These are phyloP conservation scores for Trichoderma citrinoviride DNA, from an alignment of 2,329 filamentous ascomycete genomes.

Conservation along the genomic window DNA sequence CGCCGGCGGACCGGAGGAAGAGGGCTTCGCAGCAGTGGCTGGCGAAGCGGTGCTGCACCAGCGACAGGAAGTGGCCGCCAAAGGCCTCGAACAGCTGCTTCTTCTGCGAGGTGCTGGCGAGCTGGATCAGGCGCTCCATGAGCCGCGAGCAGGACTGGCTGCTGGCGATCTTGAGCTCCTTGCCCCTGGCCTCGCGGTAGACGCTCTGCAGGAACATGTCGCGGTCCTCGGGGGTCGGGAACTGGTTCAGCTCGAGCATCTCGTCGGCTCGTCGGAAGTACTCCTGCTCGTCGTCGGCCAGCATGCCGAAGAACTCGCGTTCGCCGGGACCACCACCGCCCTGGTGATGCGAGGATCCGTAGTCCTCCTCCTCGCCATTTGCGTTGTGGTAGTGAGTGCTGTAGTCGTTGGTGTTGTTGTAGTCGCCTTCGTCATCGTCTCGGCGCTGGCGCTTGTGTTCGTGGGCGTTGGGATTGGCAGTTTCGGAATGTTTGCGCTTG, in stretches of 20 bases:
- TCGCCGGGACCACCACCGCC: slow-evolving; percentile 43
- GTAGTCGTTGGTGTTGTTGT: slow-evolving; percentile 26
- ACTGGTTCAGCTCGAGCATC: slow-evolving; percentile 85
- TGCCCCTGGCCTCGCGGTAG: slow-evolving; percentile 80
- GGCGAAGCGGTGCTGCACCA: slow-evolving; percentile 93
- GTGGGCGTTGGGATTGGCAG: slow-evolving; percentile 25
- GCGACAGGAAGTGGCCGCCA: slow-evolving; percentile 77
- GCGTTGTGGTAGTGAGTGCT: slow-evolving; percentile 22
- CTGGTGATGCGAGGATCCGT: slow-evolving; percentile 26
- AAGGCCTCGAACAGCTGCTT: slow-evolving; percentile 86
- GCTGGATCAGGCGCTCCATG: slow-evolving; percentile 84
- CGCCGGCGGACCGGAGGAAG: slow-evolving; percentile 77
- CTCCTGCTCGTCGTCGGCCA: slow-evolving; percentile 90
- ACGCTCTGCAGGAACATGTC: slow-evolving; percentile 74
- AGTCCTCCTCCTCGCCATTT: slow-evolving; percentile 24
- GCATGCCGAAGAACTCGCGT: slow-evolving; percentile 84
- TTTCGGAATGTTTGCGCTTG: slow-evolving; percentile 41
- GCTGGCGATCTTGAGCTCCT: slow-evolving; percentile 93
- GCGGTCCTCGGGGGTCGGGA: slow-evolving; percentile 71
- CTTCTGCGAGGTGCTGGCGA: slow-evolving; percentile 76
- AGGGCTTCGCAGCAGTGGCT: slow-evolving; percentile 96
- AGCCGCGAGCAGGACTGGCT: slow-evolving; percentile 93
- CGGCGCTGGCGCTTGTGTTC: slow-evolving; percentile 31
- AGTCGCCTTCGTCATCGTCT: slow-evolving; percentile 25
- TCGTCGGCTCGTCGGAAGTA: slow-evolving; percentile 91